Evolutionary conservation across 441 rosid genomes (phyloP), one percentile per base, ranked within the genome.

Genomic region (Pelargonium myrrhifolium): DNA sequence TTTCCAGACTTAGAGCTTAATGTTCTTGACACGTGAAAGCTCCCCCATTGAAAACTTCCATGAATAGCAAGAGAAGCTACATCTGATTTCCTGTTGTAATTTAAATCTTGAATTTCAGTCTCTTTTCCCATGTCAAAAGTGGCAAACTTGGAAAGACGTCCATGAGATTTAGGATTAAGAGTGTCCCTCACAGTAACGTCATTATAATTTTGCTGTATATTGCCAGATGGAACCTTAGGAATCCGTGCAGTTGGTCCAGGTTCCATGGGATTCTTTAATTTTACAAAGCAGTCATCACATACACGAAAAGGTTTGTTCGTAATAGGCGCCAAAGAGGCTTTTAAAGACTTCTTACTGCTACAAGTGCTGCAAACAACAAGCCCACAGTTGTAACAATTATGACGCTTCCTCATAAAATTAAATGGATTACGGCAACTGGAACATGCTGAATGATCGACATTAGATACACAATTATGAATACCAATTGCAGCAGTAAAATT

Each of bases 261-360:
- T 76, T 89, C 93, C 70, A 83, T 70, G 71, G 90, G 77, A 78
- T 91, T 93, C 77, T 86, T 82, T 68, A 93, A 77, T 76, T 89
- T 93, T 71, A 45, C 85, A 73, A 71, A 93, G 76, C 97, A 93
- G 78, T 82, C 83, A 75, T 89, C 97, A 81, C 96, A 91, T 49
- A 87, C 97, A 69, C 99, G 87, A 78, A 86, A 85, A 65, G 96
- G 85, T 73, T 89, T 93, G 83, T 82, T 84, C 2, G 90, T 94
- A 85, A 87, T 88, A 9, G 97, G 96, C 45, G 99, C 97, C 96
- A 93, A 91, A 35, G 95, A 91, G 77, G 99, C 96, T 80, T 85
- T 93, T 61, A 86, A 79, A 53, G 86, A 87, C 80, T 89, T 91
- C 79, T 86, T 93, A 73, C 85, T 86, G 80, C 90, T 89, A 78